phyloP scores from a whole-genome alignment of 1,284 basidiomycete genomes.

The Ceratobasidium sp. region DNA sequence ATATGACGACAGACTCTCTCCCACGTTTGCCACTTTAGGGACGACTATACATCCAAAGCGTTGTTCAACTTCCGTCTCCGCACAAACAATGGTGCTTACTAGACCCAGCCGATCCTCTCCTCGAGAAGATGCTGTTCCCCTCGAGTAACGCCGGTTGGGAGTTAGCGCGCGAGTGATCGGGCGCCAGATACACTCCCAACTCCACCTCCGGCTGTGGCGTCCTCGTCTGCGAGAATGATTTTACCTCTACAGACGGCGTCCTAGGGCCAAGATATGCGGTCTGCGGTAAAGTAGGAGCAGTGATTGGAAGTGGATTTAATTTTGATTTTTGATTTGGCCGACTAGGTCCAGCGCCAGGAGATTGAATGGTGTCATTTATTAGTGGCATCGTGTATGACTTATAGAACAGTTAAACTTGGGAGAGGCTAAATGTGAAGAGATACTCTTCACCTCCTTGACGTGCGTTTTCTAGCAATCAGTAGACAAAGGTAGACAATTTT shows the following conservation, averaged over 20 bases:
- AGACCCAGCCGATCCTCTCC: background rate
- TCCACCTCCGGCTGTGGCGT: conserved; percentile 10
- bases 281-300: no score
- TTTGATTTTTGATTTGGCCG: no score
- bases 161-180: background rate
- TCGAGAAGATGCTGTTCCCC: background rate
- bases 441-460: no score
- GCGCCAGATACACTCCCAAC: conserved; percentile 4
- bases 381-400: no score
- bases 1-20: background rate
- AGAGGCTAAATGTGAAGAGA: no score
- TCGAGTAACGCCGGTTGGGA: no score
- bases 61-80: background rate
- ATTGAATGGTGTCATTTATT: no score
- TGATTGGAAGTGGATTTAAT: no score
- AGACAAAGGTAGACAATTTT: no score
- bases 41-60: background rate
- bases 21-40: background rate
- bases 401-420: no score
- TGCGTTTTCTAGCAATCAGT: no score
- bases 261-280: background rate
- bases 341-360: no score
- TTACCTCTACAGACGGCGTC: background rate
- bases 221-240: conserved; percentile 1
- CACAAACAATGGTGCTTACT: background rate